phyloP scores from a whole-genome alignment of 192 early-diverging fungal species.

The Mortierella hygrophila region DNA sequence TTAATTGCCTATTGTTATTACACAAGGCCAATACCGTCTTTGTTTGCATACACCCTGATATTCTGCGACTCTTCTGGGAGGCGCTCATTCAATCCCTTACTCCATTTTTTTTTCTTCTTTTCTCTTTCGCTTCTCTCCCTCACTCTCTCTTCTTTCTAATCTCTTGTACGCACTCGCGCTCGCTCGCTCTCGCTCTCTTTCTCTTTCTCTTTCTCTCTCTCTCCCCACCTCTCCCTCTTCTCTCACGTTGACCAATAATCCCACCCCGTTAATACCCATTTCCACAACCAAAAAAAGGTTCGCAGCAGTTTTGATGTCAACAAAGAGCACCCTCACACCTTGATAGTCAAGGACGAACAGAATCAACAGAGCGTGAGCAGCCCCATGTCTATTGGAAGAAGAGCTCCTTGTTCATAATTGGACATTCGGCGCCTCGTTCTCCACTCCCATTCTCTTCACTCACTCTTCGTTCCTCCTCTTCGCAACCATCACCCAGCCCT shows the following conservation, averaged over 20 bases:
- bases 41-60: background rate
- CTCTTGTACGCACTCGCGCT: background rate
- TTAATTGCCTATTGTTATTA: background rate
- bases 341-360: background rate
- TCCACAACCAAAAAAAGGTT: constrained; percentile 1
- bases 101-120: background rate
- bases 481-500: too few species aligned
- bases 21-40: background rate
- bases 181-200: background rate
- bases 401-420: background rate
- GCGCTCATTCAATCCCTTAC: background rate
- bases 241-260: background rate
- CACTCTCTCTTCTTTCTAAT: constrained; percentile 13
- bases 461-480: background rate
- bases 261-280: background rate
- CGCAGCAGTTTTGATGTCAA: background rate
- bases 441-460: background rate
- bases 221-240: background rate
- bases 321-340: background rate
- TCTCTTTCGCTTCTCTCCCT: constrained; percentile 6
- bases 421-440: background rate
- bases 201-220: background rate
- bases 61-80: background rate
- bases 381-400: too few species aligned
- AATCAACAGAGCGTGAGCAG: too few species aligned